Conservation (phyloP, 2,329 filamentous ascomycete species). For the Diaporthe ilicicola region DNA sequence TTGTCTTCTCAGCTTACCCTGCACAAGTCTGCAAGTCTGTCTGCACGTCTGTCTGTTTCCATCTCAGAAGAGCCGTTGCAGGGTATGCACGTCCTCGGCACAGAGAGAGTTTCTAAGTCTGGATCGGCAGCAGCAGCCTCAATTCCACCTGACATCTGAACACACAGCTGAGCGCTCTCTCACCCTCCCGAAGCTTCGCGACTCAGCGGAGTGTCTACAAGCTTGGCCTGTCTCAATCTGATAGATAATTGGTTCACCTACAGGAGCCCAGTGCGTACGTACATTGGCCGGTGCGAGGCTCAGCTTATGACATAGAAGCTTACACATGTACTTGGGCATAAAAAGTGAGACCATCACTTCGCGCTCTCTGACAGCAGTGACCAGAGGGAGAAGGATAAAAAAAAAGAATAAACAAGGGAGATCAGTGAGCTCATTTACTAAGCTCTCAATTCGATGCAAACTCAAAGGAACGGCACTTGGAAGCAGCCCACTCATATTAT, state of each 20-base stretch:
- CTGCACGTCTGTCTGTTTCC: too few species aligned
- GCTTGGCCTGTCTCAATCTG: background rate
- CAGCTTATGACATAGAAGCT: background rate
- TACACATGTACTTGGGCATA: too few species aligned
- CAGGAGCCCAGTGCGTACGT: background rate
- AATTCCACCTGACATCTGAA: background rate
- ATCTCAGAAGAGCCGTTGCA: conserved; percentile 1
- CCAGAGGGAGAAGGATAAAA: too few species aligned
- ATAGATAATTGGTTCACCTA: background rate
- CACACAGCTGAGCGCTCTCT: background rate
- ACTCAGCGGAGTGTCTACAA: background rate
- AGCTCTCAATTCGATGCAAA: background rate
- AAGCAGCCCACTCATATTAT: background rate
- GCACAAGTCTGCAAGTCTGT: background rate
- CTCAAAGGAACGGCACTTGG: background rate
- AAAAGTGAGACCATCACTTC: too few species aligned
- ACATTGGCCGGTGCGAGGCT: too few species aligned
- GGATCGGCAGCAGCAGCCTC: background rate
- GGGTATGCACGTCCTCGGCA: background rate
- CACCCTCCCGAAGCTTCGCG: background rate
- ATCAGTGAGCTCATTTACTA: background rate
- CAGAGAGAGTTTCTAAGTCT: conserved; percentile 5
- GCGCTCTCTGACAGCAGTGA: too few species aligned
- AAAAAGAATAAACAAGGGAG: too few species aligned
- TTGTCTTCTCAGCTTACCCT: background rate